Conservation (phyloP, 2,329 filamentous ascomycete genomes). For the Botrytis galanthina region DNA sequence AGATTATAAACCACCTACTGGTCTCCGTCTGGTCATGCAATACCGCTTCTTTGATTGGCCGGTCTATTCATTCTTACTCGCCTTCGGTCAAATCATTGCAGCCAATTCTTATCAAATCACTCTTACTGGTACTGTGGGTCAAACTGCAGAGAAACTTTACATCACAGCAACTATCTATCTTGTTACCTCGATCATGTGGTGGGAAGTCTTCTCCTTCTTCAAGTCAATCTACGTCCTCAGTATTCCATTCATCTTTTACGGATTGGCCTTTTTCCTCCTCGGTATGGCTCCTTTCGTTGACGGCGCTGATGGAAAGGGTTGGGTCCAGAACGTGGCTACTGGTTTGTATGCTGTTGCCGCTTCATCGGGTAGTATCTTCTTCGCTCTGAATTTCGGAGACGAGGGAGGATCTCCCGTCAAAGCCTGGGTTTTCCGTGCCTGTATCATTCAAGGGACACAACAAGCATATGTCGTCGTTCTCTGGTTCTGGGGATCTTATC, state of each 20-base stretch:
- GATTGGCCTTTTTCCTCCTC: constrained; percentile 60
- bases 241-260: constrained; percentile 58
- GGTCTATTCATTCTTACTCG: constrained; percentile 59
- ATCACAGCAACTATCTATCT: constrained; percentile 59
- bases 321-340: constrained; percentile 54
- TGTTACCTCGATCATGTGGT: constrained; percentile 58
- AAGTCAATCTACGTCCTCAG: constrained; percentile 48
- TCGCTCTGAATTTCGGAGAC: constrained; percentile 65
- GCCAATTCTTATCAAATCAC: constrained; percentile 68
- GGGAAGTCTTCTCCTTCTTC: constrained; percentile 57
- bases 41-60: constrained; percentile 62
- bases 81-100: constrained; percentile 59
- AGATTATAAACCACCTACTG: constrained; percentile 53
- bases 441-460: constrained; percentile 64
- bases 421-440: constrained; percentile 66
- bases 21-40: constrained; percentile 54
- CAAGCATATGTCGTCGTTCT: constrained; percentile 63
- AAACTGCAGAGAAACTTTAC: constrained; percentile 59
- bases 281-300: constrained; percentile 56
- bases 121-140: constrained; percentile 59
- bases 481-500: constrained; percentile 64
- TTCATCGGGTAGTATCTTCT: constrained; percentile 62
- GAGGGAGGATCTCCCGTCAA: constrained; percentile 61
- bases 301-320: constrained; percentile 44
- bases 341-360: constrained; percentile 62